phyloP scores from a whole-genome alignment of 768 basidiomycete species.

The Suillus spraguei region DNA sequence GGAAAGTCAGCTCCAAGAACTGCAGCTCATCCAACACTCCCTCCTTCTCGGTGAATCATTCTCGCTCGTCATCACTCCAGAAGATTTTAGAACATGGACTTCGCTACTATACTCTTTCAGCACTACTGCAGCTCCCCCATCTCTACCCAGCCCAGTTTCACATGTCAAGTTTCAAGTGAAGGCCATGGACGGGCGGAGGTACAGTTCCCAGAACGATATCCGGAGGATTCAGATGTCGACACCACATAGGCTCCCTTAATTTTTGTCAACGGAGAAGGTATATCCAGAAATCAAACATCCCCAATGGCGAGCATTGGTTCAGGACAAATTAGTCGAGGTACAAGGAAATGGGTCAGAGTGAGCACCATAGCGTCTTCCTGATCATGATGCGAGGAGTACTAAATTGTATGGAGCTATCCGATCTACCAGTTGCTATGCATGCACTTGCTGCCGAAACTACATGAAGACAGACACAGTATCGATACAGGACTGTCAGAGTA shows the following conservation, averaged over 20 bases:
- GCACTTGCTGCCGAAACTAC: slow-evolving; percentile 59
- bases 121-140: slow-evolving; percentile 10
- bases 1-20: slow-evolving; percentile 45
- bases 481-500: slow-evolving; percentile 1
- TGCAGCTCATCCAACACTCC: slow-evolving; percentile 61
- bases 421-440: slow-evolving; percentile 59
- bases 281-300: slow-evolving; percentile 53
- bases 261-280: slow-evolving; percentile 48
- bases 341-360: slow-evolving; percentile 32
- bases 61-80: slow-evolving; percentile 34
- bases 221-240: neutral
- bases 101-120: slow-evolving; percentile 1
- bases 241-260: slow-evolving; percentile 21
- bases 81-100: neutral
- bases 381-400: neutral
- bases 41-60: slow-evolving; percentile 63
- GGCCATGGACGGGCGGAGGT: slow-evolving; percentile 31
- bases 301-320: slow-evolving; percentile 46
- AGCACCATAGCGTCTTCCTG: neutral
- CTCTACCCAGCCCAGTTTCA: slow-evolving; percentile 13
- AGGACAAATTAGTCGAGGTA: slow-evolving; percentile 39
- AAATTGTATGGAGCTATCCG: slow-evolving; percentile 48
- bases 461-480: slow-evolving; percentile 33
- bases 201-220: slow-evolving; percentile 26
- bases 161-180: slow-evolving; percentile 40